Base-by-base conservation (phyloP, 2,329 filamentous ascomycete genomes). In the Cercospora berteroae region DNA sequence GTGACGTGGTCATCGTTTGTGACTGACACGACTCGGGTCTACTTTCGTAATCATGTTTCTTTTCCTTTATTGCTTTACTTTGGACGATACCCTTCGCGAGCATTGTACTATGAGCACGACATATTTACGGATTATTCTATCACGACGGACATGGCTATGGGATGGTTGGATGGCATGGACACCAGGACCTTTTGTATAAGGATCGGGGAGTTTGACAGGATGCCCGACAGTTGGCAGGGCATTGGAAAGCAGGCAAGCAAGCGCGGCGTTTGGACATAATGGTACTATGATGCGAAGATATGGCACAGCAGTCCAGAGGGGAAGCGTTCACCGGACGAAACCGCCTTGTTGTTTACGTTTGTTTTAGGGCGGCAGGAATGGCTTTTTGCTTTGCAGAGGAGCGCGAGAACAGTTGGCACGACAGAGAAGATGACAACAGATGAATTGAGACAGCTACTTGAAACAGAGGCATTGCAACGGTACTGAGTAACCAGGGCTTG, bases 51-150 rank as follows among this genome's bases (percentile, higher is more conserved):
- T 50, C 44, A 23, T 25, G 44, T 50, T 57, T 52, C 55, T 44
- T 50, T 61, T 57, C 10, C 52, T 57, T 57, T 57, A 8, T 25
- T 57, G 27, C 29, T 50, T 29, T 67, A 44, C 27, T 44, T 63
- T 69, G 61, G 60, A 72, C 67, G 69, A 72, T 72, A 72, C 70
- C 69, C 68, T 70, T 71, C 65, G 55, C 63, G 57, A 63, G 67
- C 66, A 69, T 69, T 70, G 68, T 69, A 66, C 69, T 63, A 68
- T 52, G 18, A 63, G 57, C 60, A 66, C 65, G 60, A 65, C 39
- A 58, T 69, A 52, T 66, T 64, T 63, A 61, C 36, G 64, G 44
- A 50, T 50, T 48, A 23, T 13, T 67, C 52, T 62, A 69, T 57
- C 67, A 67, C 58, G 65, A 67, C 56, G 65, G 61, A 31, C 61